A percentile compares a stretch with the other conserved stretches of the same genome.
Evolutionary conservation across 306 rosid species (phyloP).

Genomic region (Sesbania bispinosa): DNA sequence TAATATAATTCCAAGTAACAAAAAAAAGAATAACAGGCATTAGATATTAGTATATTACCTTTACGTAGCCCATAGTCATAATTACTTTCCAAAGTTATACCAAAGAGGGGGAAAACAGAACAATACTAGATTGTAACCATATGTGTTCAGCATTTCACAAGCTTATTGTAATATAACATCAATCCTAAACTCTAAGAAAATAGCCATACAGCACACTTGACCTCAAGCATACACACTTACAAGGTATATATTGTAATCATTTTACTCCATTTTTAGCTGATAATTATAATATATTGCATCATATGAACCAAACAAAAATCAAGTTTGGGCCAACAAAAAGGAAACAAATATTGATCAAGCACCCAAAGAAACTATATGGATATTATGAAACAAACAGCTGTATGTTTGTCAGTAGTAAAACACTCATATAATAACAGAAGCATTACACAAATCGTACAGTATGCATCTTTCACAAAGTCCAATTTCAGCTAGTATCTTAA

Average conservation of each 20-base stretch:
- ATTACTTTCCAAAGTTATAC: conserved; percentile 6
- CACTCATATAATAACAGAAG: background rate
- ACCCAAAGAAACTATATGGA: background rate
- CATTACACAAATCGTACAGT: background rate
- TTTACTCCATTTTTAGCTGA: conserved; percentile 2
- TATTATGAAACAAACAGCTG: conserved; percentile 4
- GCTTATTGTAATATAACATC: background rate
- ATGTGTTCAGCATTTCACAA: background rate
- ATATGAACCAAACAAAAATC: background rate
- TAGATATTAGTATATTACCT: background rate
- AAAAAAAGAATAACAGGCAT: background rate
- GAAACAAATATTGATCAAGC: conserved; percentile 16
- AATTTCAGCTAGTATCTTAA: background rate
- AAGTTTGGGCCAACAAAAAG: conserved; percentile 11
- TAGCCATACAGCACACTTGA: background rate
- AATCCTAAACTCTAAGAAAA: conserved; percentile 11
- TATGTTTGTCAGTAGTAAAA: background rate
- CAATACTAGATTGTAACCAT: background rate
- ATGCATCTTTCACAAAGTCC: conserved; percentile 8
- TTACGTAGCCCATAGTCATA: background rate
- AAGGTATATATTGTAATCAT: background rate
- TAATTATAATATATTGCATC: background rate
- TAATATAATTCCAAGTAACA: background rate
- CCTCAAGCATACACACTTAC: conserved; percentile 11
- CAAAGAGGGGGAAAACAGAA: background rate